These are phyloP conservation scores for Calocybe cyanea DNA, from an alignment of 768 basidiomycete species.

Conservation along the genomic window DNA sequence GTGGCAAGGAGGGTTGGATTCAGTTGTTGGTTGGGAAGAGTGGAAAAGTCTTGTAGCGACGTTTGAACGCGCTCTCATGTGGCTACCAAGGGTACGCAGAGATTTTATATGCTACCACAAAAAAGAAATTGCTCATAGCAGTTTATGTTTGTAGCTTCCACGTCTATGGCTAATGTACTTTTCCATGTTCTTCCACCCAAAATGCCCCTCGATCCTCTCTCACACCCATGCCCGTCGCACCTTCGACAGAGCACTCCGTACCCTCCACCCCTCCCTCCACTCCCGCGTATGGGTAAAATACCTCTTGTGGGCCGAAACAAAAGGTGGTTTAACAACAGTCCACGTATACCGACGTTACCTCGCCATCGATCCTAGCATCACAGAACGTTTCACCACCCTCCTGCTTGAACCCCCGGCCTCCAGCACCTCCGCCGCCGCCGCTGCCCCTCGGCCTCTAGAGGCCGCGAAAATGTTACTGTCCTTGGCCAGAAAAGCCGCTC, in stretches of 20 bases:
- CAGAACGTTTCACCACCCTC: conserved; percentile 71
- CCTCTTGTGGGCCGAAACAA: conserved; percentile 85
- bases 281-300: conserved; percentile 91
- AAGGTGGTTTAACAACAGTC: conserved; percentile 75
- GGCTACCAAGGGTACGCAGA: conserved; percentile 77
- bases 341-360: conserved; percentile 89
- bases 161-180: conserved; percentile 93
- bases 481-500: conserved; percentile 78
- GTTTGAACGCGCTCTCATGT: conserved; percentile 92
- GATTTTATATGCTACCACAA: not conserved
- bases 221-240: conserved; percentile 91
- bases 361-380: conserved; percentile 71
- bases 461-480: conserved; percentile 88
- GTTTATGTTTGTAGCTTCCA: conserved; percentile 59
- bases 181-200: conserved; percentile 84
- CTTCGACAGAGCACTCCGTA: conserved; percentile 91
- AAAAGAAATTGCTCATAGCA: conserved; percentile 1
- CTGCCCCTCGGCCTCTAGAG: conserved; percentile 75
- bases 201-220: conserved; percentile 79
- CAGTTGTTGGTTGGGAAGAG: conserved; percentile 92
- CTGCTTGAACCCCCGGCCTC: conserved; percentile 46
- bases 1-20: conserved; percentile 86
- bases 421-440: conserved; percentile 50
- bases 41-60: conserved; percentile 87
- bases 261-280: conserved; percentile 90